Evolutionary conservation across 495 filamentous ascomycete species (phyloP).

Genomic region (Amphirosellinia nigrospora): DNA sequence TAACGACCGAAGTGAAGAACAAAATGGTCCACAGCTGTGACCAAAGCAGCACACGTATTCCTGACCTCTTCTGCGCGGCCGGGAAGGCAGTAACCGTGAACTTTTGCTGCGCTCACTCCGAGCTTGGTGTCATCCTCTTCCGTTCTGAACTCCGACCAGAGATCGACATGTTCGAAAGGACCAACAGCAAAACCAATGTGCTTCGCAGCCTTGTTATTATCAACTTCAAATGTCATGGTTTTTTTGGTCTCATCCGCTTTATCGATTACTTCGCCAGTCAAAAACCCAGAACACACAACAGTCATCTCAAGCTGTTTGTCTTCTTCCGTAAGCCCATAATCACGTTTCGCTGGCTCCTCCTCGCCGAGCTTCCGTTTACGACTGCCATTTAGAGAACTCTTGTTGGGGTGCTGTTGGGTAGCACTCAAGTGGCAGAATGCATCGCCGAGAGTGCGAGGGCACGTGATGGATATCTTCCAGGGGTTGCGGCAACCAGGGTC

Average conservation of each 20-base stretch:
- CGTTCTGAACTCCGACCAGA: slow-evolving; percentile 82
- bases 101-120: slow-evolving; percentile 77
- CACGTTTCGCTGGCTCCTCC: slow-evolving; percentile 37
- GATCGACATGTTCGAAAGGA: slow-evolving; percentile 90
- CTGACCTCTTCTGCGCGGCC: slow-evolving; percentile 76
- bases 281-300: slow-evolving; percentile 87
- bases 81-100: slow-evolving; percentile 90
- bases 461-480: slow-evolving; percentile 88
- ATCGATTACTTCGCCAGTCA: slow-evolving; percentile 80
- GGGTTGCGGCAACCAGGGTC: slow-evolving; percentile 76
- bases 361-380: slow-evolving; percentile 47
- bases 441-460: slow-evolving; percentile 83
- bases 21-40: slow-evolving; percentile 80
- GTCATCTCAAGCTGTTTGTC: slow-evolving; percentile 86
- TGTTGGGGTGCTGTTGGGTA: slow-evolving; percentile 34
- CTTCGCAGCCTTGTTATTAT: slow-evolving; percentile 74
- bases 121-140: slow-evolving; percentile 90
- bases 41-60: slow-evolving; percentile 71
- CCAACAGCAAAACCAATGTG: slow-evolving; percentile 93
- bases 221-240: slow-evolving; percentile 77
- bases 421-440: slow-evolving; percentile 61
- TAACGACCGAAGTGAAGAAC: slow-evolving; percentile 83
- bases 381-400: slow-evolving; percentile 23
- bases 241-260: slow-evolving; percentile 77
- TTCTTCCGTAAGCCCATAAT: slow-evolving; percentile 64